Evolutionary conservation across 176 grass and related monocot species (phyloP), one percentile per base, ranked within the genome.

Genomic region (Oryza glumipatula): DNA sequence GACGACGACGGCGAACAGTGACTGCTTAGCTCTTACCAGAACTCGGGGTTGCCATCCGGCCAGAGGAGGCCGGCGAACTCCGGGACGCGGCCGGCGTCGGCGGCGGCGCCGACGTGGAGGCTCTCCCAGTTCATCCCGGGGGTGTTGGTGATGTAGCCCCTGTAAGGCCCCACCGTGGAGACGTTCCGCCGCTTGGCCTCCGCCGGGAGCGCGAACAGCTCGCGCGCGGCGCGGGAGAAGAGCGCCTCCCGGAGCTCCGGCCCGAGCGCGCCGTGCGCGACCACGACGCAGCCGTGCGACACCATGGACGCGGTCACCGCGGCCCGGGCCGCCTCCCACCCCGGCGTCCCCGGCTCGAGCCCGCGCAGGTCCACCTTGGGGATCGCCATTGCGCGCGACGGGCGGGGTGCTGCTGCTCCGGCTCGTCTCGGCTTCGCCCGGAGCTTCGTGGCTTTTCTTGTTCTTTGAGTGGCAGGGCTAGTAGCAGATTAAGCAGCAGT

Each of bases 281-380:
- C 87, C 36, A 77, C 76, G 33, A 89, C 83, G 70, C 87, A 92
- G 35, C 90, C 90, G 39, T 76, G 79, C 19, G 65, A 16, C 67
- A 78, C 9, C 44, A 92, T 58, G 32, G 90, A 82, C 12, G 56
- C 41, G 65, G 70, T 65, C 47, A 74, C 83, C 72, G 85, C 45
- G 10, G 32, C 51, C 6, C 83, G 68, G 26, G 67, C 61, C 26
- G 16, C 13, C 4, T 79, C 86, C 90, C 90, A 88, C 6, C 71
- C 63, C 16, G 82, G 72, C 32, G 44, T 45, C 36, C 69, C 11
- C 11, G 51, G 54, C 19, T 19, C 6, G 51, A 54, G 14, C 0
- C 51, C 4, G 4, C 51, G 51, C 14, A 54, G 51, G 51, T 52
- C 51, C 51, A 54, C 51, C 51, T 17, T 54, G 51, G 15, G 16